Evolutionary conservation across 2,329 filamentous ascomycete genomes (phyloP).

Genomic region (Neofusicoccum sp.): DNA sequence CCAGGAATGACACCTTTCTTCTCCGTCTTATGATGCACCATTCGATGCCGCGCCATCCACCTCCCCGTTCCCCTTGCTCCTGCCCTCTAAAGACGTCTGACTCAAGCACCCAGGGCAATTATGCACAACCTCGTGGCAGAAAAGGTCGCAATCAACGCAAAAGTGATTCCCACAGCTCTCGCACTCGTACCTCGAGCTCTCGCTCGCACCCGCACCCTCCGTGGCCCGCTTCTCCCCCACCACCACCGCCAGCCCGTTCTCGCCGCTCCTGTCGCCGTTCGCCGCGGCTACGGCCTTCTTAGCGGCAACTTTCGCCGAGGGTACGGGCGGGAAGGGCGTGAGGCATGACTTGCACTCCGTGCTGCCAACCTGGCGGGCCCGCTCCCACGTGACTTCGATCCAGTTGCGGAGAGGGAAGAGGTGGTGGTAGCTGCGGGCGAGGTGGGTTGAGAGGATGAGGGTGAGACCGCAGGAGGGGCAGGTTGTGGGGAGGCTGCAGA

Average conservation of each 20-base stretch:
- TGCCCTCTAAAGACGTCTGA: not conserved
- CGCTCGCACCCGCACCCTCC: conserved; percentile 66
- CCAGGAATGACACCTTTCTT: too few species aligned
- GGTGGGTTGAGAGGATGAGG: conserved; percentile 78
- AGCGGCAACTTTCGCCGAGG: conserved; percentile 25
- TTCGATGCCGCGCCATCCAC: not conserved
- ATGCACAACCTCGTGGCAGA: conserved; percentile 89
- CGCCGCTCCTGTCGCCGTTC: conserved; percentile 17
- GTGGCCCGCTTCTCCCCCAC: conserved; percentile 31
- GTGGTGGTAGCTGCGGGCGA: conserved; percentile 40
- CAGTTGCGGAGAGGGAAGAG: conserved; percentile 68
- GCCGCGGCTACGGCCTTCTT: not conserved
- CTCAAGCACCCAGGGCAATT: conserved; percentile 89
- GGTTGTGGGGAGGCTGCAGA: conserved; percentile 85
- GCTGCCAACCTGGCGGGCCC: conserved; percentile 52
- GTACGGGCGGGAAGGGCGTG: conserved; percentile 62
- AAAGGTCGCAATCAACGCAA: conserved; percentile 97
- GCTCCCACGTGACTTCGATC: conserved; percentile 81
- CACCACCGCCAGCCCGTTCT: conserved; percentile 29
- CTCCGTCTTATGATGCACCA: not conserved
- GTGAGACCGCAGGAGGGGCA: conserved; percentile 91
- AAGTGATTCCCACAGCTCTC: conserved; percentile 86
- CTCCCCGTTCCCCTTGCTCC: not conserved
- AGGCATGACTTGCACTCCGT: conserved; percentile 76
- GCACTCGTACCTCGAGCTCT: conserved; percentile 86